Evolutionary conservation across 2,329 filamentous ascomycete genomes (phyloP), one percentile per base, ranked within the genome.

Genomic region (Aaosphaeria arxii): DNA sequence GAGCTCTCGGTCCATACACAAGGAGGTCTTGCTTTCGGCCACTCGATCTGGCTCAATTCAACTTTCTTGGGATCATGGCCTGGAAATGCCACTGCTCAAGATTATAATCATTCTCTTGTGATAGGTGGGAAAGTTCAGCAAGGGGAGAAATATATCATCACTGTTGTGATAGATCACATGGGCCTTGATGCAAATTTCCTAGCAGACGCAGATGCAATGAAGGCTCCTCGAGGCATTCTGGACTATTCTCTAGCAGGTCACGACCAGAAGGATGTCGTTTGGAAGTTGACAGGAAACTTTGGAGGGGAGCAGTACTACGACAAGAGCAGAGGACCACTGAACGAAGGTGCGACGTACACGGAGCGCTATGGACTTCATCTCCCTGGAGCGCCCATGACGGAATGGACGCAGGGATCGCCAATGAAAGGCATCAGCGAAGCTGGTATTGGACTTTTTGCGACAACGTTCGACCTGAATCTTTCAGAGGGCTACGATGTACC

Each of bases 161-260:
- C 86, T 0, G 72, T 90, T 1, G 63, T 90, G 0, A 72, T 89
- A 7, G 88, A 90, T 64, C 84, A 85, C 62, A 88, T 84, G 73
- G 87, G 87, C 0, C 72, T 88, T 1, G 78, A 88, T 47, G 83
- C 85, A 53, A 83, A 87, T 62, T 81, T 78, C 72, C 69, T 71
- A 4, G 76, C 82, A 9, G 66, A 66, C 3, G 56, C 50, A 38
- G 64, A 67, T 30, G 57, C 64, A 28, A 85, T 86, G 76, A 86
- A 86, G 72, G 68, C 71, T 6, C 80, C 77, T 1, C 79, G 78
- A 24, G 85, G 79, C 24, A 81, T 88, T 49, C 62, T 86, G 30
- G 71, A 82, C 62, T 87, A 83, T 67, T 60, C 62, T 3, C 73
- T 88, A 24, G 58, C 70, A 4, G 76, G 77, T 1, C 72, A 74